Conservation (phyloP, 2,329 filamentous ascomycete species). For the Paecilomyces sp. region DNA sequence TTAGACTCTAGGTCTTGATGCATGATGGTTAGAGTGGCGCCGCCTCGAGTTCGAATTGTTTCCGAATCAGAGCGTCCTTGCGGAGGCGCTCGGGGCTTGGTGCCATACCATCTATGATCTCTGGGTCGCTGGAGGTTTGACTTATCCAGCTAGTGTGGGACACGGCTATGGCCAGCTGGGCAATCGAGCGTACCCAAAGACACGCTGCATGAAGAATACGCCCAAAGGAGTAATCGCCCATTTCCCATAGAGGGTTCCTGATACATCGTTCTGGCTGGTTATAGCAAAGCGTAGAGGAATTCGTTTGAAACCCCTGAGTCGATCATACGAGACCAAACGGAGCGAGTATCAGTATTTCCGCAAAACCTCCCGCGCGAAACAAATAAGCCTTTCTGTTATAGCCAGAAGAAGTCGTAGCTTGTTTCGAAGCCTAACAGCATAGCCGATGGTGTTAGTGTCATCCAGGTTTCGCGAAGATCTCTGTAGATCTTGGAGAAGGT, state of each 20-base stretch:
- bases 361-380: slow-evolving; percentile 2
- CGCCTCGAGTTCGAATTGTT: slow-evolving; percentile 10
- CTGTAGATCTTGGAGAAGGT: not conserved
- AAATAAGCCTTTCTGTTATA: not conserved
- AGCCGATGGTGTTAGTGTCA: not conserved
- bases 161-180: slow-evolving; percentile 1
- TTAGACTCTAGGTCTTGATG: slow-evolving; percentile 5
- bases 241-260: slow-evolving; percentile 3
- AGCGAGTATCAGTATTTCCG: slow-evolving; percentile 8
- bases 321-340: slow-evolving; percentile 10
- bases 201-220: slow-evolving; percentile 2
- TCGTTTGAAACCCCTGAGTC: slow-evolving; percentile 7
- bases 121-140: not conserved
- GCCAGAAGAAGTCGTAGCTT: not conserved
- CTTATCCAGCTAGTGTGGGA: not conserved
- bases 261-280: slow-evolving; percentile 2
- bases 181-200: not conserved
- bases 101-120: not conserved
- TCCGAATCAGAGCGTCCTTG: slow-evolving; percentile 8
- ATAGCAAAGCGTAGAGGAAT: slow-evolving; percentile 4
- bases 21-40: slow-evolving; percentile 9
- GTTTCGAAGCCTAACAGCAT: not conserved
- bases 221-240: slow-evolving; percentile 2
- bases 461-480: not conserved
- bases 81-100: not conserved